A percentile compares a stretch with the other conserved stretches of the same genome.
phyloP scores from a whole-genome alignment of 768 basidiomycete species.

The Chiua virens region DNA sequence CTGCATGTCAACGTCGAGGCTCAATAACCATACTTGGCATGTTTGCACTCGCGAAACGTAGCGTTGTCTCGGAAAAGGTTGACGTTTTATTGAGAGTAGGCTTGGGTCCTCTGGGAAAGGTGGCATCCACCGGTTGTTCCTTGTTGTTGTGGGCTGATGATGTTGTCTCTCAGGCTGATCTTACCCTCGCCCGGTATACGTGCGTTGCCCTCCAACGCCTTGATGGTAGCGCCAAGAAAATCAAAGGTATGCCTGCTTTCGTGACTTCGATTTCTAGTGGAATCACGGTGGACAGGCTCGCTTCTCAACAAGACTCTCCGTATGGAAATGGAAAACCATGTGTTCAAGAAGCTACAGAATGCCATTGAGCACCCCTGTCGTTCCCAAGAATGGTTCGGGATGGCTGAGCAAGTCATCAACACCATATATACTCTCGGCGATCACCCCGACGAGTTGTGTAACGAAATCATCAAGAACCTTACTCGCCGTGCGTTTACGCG shows the following conservation, averaged over 20 bases:
- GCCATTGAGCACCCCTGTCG: conserved; percentile 78
- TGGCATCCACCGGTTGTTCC: conserved; percentile 28
- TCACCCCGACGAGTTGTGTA: conserved; percentile 85
- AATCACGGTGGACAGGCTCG: conserved; percentile 56
- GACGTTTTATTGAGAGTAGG: conserved; percentile 87
- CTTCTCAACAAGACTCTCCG: conserved; percentile 84
- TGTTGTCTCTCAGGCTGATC: conserved; percentile 58
- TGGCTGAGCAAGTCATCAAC: conserved; percentile 96
- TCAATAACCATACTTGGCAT: conserved; percentile 97
- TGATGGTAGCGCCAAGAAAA: conserved; percentile 93
- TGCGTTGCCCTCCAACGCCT: conserved; percentile 91
- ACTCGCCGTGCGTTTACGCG: conserved; percentile 66
- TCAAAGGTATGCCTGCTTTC: conserved; percentile 65
- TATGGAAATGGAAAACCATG: conserved; percentile 80
- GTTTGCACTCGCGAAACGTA: conserved; percentile 82
- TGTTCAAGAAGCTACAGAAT: conserved; percentile 82
- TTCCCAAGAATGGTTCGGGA: conserved; percentile 92
- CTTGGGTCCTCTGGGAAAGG: conserved; percentile 81
- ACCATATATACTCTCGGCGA: conserved; percentile 94
- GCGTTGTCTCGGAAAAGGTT: conserved; percentile 78
- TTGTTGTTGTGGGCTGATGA: neutral
- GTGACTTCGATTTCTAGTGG: neutral
- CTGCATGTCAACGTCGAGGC: conserved; percentile 84
- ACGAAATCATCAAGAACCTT: conserved; percentile 79
- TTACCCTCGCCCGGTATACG: conserved; percentile 89